Evolutionary conservation across 139 green algal genomes (phyloP), one percentile per base, ranked within the genome.

Genomic region (Tetraselmis striata): DNA sequence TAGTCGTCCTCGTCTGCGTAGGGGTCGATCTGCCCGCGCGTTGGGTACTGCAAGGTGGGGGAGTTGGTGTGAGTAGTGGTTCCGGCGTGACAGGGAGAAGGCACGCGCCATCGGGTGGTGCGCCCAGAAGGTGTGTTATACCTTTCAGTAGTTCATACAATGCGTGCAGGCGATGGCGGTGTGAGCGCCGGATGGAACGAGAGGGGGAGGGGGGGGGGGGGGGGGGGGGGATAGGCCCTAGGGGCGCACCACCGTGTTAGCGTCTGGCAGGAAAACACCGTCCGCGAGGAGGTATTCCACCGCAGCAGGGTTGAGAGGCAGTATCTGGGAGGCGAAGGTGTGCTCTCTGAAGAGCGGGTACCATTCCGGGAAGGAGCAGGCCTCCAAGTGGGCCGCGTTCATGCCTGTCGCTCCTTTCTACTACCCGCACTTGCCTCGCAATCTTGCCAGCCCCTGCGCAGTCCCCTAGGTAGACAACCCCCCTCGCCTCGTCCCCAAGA

Each of bases 261-360:
- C 82, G 11, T 87, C 85, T 23, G 77, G 28, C 2, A 93, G 28
- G 30, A 90, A 86, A 2, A 96, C 59, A 5, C 92, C 91, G 76
- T 95, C 91, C 23, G 90, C 84, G 1, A 93, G 79, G 23, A 97
- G 84, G 32, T 88, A 96, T 18, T 87, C 32, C 2, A 91, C 77
- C 2, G 2, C 26, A 18, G 74, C 26, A 28, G 74, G 74, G 26
- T 2, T 22, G 74, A 77, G 25, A 22, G 74, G 74, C 22, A 29
- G 5, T 2, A 77, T 31, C 5, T 18, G n/a, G 22, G 26, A 29
- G n/a, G n/a, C 25, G 74, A 29, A 77, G 74, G 74, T 28, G 2
- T 28, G 74, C 26, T 18, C 25, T 2, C 2, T 18, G 25, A 77
- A 77, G 5, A 22, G 74, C 2, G 74, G 25, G 25, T 28, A 31